Evolutionary conservation across 176 grass and related monocot genomes (phyloP), one percentile per base, ranked within the genome.

Genomic region (Ampelocalamus luodianensis): DNA sequence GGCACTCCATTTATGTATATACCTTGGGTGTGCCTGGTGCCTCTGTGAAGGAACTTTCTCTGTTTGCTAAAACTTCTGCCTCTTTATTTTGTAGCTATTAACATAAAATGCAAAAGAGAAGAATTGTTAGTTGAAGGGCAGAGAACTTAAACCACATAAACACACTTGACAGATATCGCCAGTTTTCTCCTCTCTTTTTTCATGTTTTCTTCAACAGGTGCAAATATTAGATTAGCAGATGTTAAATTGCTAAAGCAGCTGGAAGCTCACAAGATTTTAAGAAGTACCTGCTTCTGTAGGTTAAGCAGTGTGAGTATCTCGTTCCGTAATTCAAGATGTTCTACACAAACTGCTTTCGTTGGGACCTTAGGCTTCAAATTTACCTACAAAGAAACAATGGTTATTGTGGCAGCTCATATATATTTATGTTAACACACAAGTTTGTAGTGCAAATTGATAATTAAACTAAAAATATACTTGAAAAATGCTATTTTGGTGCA

Each of bases 251-350:
- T 70, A 68, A 59, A 78, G 82, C 44, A 79, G 14, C 50, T 48
- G 69, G 66, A 78, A 58, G 22, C 66, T 70, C 67, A 48, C 15
- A 65, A 69, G 26, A 39, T 74, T 32, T 40, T 40, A 40, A 65
- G 50, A 82, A 65, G 20, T 87, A 98, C 96, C 93, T 98, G 96
- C 68, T 98, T 98, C 81, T 98, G 96, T 85, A 98, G 85, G 86
- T 98, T 98, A 77, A 98, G 93, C 66, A 98, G 76, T 39, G 96
- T 98, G 69, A 98, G 96, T 90, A 98, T 95, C 76, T 98, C 96
- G 40, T 94, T 98, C 67, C 96, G 82, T 49, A 98, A 89, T 83
- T 98, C 96, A 79, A 98, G 93, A 93, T 98, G 96, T 87, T 98
- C 96, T 17, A 82, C 32, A 68, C 96, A 98, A 85, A 98, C 96